Base-by-base conservation (phyloP, 805 yeast genomes). In the Candida lessepsii region DNA sequence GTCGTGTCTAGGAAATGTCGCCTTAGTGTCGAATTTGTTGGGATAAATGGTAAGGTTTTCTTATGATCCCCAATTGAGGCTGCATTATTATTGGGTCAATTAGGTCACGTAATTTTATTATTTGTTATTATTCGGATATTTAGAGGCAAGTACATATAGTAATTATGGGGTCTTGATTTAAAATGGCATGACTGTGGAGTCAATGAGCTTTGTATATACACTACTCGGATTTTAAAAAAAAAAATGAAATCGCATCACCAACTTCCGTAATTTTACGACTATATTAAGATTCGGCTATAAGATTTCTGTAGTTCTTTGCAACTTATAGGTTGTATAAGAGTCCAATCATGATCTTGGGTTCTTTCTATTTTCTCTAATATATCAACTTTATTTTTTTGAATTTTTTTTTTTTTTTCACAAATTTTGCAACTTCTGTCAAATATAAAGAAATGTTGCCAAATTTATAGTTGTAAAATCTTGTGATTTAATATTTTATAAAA, bases 1-100 rank as follows among this genome's bases (percentile, higher is more conserved):
- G 35, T 32, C 35, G 35, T 32, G 28, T n/a, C 28, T 19, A 14
- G 7, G 9, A 32, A 32, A 32, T 32, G 35, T 32, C 35, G 35
- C 19, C 9, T 23, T n/a, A 9, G 35, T 32, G 35, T 32, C 35
- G 35, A 32, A 32, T n/a, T 32, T 32, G 35, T 32, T 32, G 35
- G 35, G 35, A 32, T 32, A 8, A 6, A 32, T 21, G 5, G 18
- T 28, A 13, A 9, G 17, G 30, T 28, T 28, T 5, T 13, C 17
- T 13, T 6, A 13, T 28, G 19, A 28, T 13, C 19, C 35, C 35
- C 19, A 20, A 29, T 17, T 21, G 5, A 31, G n/a, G 4, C 31
- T 17, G 6, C 15, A 16, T 8, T 16, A 20, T 20, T 9, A 20
- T 11, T 4, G 21, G 23, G 5, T 19, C 11, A 5, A 17, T 5